phyloP scores from a whole-genome alignment of 1,139 yeast species.

The Yamadazyma dushanensis region DNA sequence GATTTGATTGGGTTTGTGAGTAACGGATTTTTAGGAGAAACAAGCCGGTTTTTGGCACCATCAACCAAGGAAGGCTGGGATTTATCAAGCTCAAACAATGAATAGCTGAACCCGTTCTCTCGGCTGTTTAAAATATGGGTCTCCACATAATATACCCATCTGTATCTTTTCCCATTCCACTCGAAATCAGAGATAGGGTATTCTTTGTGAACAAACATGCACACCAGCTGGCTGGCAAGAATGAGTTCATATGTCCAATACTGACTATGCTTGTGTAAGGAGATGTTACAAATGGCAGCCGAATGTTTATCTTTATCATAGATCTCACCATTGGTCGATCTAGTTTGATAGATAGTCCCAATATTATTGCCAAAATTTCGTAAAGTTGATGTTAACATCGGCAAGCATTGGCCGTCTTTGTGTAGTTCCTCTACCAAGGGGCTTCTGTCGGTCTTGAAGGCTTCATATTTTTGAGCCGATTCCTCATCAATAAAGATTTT shows the following conservation, averaged over 20 bases:
- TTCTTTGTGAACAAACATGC: constrained; percentile 2
- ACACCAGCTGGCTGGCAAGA: neutral
- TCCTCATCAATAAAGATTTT: constrained; percentile 3
- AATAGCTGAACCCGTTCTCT: constrained; percentile 2
- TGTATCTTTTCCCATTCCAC: constrained; percentile 5
- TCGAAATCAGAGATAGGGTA: constrained; percentile 9
- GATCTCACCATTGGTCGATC: neutral
- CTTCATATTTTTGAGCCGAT: constrained; percentile 1
- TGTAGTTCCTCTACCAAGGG: constrained; percentile 3
- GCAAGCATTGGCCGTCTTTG: constrained; percentile 3
- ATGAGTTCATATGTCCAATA: neutral
- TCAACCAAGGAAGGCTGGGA: constrained; percentile 6
- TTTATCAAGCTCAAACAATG: constrained; percentile 5
- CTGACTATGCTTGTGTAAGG: neutral
- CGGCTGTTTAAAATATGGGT: too few species aligned
- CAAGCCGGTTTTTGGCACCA: neutral
- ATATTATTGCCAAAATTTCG: neutral
- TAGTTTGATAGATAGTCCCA: neutral
- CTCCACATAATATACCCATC: constrained; percentile 8
- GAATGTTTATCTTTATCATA: neutral
- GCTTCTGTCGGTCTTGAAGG: neutral
- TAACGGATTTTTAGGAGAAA: neutral
- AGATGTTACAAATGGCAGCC: neutral
- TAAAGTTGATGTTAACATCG: neutral
- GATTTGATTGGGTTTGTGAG: neutral